These are phyloP conservation scores for Monosporozyma yasuniensis DNA, from an alignment of 805 yeast genomes.

Conservation along the genomic window DNA sequence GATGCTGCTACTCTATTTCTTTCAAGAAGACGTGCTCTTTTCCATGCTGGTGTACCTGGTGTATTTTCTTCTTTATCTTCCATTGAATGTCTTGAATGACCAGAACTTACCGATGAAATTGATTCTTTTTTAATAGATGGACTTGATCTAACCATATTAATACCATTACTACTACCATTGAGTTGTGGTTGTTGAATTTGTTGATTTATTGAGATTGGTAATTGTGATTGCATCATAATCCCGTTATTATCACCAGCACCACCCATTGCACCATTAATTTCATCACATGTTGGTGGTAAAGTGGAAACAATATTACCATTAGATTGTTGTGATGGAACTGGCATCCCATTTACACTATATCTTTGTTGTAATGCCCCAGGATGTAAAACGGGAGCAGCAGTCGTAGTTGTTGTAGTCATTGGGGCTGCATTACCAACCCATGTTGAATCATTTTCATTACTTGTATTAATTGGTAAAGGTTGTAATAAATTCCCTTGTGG, in stretches of 20 bases:
- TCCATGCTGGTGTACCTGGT: slow-evolving; percentile 66
- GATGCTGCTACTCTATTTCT: slow-evolving; percentile 62
- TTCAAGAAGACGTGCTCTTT: slow-evolving; percentile 50
- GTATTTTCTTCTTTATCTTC: slow-evolving; percentile 34
- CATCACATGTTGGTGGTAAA: background rate
- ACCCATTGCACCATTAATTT: background rate
- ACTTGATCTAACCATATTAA: background rate
- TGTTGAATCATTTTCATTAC: background rate
- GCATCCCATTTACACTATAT: background rate
- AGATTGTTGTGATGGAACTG: background rate
- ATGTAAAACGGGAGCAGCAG: background rate
- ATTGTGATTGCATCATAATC: background rate
- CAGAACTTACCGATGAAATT: background rate
- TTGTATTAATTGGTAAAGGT: background rate
- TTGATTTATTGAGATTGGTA: background rate
- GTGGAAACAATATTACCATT: background rate
- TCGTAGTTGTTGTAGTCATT: background rate
- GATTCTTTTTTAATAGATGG: background rate
- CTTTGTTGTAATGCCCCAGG: background rate
- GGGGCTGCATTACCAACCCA: background rate
- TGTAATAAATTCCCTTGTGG: background rate
- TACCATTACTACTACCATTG: background rate
- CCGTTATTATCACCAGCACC: no score
- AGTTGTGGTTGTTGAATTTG: slow-evolving; percentile 2
- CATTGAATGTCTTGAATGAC: background rate